phyloP scores from a whole-genome alignment of 2,329 filamentous ascomycete species.

The Aspergillus calidoustus region DNA sequence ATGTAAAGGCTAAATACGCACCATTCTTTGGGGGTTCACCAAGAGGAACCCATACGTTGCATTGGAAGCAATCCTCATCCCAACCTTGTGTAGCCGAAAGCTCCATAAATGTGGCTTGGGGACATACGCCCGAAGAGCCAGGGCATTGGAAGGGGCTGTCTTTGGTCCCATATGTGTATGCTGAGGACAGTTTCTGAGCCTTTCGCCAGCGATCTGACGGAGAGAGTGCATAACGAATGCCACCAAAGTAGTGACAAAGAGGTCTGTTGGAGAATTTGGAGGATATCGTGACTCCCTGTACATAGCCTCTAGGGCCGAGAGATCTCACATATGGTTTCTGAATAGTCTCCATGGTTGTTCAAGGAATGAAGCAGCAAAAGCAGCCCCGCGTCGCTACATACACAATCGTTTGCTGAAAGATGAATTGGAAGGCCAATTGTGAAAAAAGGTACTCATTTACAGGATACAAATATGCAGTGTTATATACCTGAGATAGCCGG shows the following conservation, averaged over 20 bases:
- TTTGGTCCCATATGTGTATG: conserved; percentile 57
- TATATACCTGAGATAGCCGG: neutral
- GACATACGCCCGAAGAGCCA: conserved; percentile 50
- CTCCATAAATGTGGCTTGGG: conserved; percentile 50
- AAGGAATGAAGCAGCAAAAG: neutral
- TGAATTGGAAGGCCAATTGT: neutral
- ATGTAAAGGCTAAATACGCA: conserved; percentile 18
- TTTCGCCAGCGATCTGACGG: conserved; percentile 56
- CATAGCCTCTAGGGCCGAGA: conserved; percentile 49
- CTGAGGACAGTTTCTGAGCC: conserved; percentile 52
- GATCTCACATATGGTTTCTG: conserved; percentile 29
- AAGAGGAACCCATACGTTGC: conserved; percentile 60
- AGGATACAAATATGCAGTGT: neutral
- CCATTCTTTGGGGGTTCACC: conserved; percentile 47
- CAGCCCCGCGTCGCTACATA: neutral
- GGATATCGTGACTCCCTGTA: conserved; percentile 55
- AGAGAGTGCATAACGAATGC: conserved; percentile 60
- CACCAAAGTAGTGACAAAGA: conserved; percentile 58
- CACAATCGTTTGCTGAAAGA: neutral
- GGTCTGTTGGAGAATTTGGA: conserved; percentile 33
- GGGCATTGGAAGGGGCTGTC: conserved; percentile 53
- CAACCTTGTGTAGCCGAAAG: conserved; percentile 40
- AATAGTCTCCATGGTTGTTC: conserved; percentile 30
- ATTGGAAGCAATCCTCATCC: conserved; percentile 61
- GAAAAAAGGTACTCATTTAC: neutral